A percentile compares a stretch with the other conserved stretches of the same genome.
Evolutionary conservation across 202 grass and related monocot species (phyloP).

Genomic region (Schoenoplectus tabernaemontani): DNA sequence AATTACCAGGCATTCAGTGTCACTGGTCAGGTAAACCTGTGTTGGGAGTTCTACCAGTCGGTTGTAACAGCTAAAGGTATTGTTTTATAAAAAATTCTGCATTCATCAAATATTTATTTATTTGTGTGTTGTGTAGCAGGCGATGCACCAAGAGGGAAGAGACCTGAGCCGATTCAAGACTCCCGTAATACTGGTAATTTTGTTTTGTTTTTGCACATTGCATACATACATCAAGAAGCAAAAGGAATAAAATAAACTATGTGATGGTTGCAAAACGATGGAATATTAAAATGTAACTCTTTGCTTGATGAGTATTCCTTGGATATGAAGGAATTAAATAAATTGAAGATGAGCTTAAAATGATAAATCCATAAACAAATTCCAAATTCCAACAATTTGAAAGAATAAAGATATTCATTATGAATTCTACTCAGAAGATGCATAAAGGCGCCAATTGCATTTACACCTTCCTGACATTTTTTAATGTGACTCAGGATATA

Average conservation of each 20-base stretch:
- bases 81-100: neutral
- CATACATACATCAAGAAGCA: constrained; percentile 5
- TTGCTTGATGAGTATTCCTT: neutral
- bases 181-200: constrained; percentile 6
- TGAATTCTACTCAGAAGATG: neutral
- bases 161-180: constrained; percentile 11
- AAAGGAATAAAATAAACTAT: neutral
- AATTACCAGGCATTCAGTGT: neutral
- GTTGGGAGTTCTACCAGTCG: neutral
- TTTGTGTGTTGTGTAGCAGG: constrained; percentile 8
- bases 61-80: neutral
- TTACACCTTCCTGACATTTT: constrained; percentile 11
- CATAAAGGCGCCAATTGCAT: neutral
- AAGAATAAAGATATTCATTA: neutral
- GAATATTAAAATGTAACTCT: neutral
- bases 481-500: constrained; percentile 6
- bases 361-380: neutral
- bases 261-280: neutral
- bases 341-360: neutral
- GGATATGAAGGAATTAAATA: neutral
- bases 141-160: constrained; percentile 9
- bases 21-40: neutral
- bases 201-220: neutral
- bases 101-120: neutral
- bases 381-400: neutral